Evolutionary conservation across 2,329 filamentous ascomycete genomes (phyloP).

Genomic region (Coleophoma eucalyptorum): DNA sequence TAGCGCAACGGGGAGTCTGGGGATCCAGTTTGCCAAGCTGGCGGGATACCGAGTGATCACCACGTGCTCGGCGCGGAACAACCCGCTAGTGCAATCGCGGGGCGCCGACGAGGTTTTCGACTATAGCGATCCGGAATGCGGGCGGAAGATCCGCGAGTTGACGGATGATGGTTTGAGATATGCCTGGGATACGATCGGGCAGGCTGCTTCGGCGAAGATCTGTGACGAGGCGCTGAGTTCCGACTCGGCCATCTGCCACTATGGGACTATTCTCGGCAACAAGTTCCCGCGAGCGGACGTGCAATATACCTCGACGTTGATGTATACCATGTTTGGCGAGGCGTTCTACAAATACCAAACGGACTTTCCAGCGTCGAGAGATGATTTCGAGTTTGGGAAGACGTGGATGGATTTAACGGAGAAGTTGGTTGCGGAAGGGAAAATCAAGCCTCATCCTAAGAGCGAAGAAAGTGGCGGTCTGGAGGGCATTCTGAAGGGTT

Average conservation of each 20-base stretch:
- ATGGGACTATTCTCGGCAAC: constrained; percentile 1
- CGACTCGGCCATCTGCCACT: neutral
- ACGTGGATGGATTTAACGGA: constrained; percentile 7
- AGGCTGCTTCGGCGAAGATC: constrained; percentile 1
- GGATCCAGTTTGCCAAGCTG: constrained; percentile 28
- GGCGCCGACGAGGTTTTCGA: constrained; percentile 39
- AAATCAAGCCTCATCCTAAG: constrained; percentile 5
- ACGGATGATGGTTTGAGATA: constrained; percentile 39
- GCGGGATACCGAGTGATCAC: constrained; percentile 22
- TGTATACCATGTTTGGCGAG: constrained; percentile 11
- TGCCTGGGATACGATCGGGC: constrained; percentile 40
- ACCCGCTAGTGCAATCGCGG: constrained; percentile 29
- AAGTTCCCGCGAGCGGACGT: constrained; percentile 6
- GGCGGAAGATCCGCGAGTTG: constrained; percentile 36
- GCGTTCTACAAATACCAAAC: neutral
- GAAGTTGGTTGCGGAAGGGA: constrained; percentile 11
- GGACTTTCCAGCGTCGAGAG: constrained; percentile 4
- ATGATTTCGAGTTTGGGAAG: constrained; percentile 14
- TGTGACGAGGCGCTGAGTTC: constrained; percentile 5
- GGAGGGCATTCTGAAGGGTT: neutral
- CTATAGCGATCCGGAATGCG: constrained; percentile 35
- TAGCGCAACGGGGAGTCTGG: constrained; percentile 19
- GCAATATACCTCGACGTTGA: constrained; percentile 1
- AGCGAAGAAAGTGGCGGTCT: constrained; percentile 2
- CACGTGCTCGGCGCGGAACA: constrained; percentile 32